These are phyloP conservation scores for Penicillium janthinellum DNA, from an alignment of 2,329 filamentous ascomycete genomes.

Conservation along the genomic window DNA sequence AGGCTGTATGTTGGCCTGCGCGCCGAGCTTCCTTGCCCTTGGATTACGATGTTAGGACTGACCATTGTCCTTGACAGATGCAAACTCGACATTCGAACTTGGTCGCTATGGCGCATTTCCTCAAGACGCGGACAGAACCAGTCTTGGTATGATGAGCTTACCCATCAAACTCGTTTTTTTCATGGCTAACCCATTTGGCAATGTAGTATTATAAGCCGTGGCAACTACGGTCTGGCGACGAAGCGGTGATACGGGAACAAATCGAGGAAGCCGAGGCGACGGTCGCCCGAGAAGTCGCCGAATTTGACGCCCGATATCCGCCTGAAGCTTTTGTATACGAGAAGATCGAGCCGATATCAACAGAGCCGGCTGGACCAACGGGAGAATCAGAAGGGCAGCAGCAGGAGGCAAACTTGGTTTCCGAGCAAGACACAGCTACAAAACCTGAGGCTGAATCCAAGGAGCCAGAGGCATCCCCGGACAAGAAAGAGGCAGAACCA, in stretches of 20 bases:
- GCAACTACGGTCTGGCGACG: constrained; percentile 69
- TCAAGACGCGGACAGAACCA: constrained; percentile 72
- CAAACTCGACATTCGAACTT: constrained; percentile 71
- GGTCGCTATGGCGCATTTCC: constrained; percentile 69
- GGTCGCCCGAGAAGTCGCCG: constrained; percentile 66
- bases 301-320: constrained; percentile 58
- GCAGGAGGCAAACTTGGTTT: constrained; percentile 23
- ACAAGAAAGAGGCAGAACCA: constrained; percentile 31
- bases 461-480: constrained; percentile 42
- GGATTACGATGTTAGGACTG: background rate
- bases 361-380: constrained; percentile 20
- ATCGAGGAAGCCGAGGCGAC: constrained; percentile 63
- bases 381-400: constrained; percentile 30
- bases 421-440: constrained; percentile 27
- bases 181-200: constrained; percentile 22
- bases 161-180: background rate
- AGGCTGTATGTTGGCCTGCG: constrained; percentile 62
- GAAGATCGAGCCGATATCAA: constrained; percentile 17
- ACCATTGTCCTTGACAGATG: constrained; percentile 59
- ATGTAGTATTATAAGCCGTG: constrained; percentile 82
- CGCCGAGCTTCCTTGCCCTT: background rate
- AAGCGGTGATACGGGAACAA: constrained; percentile 71
- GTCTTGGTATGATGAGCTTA: constrained; percentile 63
- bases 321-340: constrained; percentile 31
- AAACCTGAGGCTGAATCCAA: constrained; percentile 20